Evolutionary conservation across 345 rosid genomes (phyloP).

Genomic region (Trapa bicornis): DNA sequence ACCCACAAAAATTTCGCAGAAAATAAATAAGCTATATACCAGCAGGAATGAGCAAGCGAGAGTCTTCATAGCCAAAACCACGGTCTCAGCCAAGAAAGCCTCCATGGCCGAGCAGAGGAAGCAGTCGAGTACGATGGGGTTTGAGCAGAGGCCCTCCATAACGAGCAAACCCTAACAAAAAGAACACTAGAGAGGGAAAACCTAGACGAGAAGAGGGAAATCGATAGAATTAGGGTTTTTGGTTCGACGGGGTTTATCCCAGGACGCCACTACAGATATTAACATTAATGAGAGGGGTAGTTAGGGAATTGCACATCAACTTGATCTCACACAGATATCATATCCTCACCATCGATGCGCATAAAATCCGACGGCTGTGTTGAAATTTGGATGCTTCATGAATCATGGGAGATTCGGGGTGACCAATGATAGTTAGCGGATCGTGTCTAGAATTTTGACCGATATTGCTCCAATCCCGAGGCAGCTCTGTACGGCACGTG

Average conservation of each 20-base stretch:
- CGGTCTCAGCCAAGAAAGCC: conserved; percentile 23
- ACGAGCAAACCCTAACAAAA: conserved; percentile 5
- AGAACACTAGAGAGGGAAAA: background rate
- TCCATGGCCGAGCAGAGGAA: conserved; percentile 18
- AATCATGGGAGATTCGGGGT: too few relatives aligned
- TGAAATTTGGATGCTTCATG: too few relatives aligned
- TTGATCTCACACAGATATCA: too few relatives aligned
- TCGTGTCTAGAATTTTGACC: too few relatives aligned
- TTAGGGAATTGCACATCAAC: background rate
- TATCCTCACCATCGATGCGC: too few relatives aligned
- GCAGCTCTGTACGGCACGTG: too few relatives aligned
- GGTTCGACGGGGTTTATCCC: conserved; percentile 14
- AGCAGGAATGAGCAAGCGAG: conserved; percentile 20
- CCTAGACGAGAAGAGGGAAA: background rate
- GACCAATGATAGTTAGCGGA: too few relatives aligned
- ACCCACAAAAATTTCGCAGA: background rate
- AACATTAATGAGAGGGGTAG: background rate
- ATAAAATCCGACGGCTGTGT: too few relatives aligned
- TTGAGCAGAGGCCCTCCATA: conserved; percentile 13
- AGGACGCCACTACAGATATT: conserved; percentile 17
- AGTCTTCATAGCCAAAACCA: conserved; percentile 22
- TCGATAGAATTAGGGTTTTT: conserved; percentile 15
- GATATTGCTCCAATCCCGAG: too few relatives aligned
- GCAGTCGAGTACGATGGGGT: conserved; percentile 12
- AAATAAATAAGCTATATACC: conserved; percentile 13